A percentile compares a stretch with the other conserved stretches of the same genome.
Conservation (phyloP, 2,329 filamentous ascomycete genomes). For the Xylaria sp. region DNA sequence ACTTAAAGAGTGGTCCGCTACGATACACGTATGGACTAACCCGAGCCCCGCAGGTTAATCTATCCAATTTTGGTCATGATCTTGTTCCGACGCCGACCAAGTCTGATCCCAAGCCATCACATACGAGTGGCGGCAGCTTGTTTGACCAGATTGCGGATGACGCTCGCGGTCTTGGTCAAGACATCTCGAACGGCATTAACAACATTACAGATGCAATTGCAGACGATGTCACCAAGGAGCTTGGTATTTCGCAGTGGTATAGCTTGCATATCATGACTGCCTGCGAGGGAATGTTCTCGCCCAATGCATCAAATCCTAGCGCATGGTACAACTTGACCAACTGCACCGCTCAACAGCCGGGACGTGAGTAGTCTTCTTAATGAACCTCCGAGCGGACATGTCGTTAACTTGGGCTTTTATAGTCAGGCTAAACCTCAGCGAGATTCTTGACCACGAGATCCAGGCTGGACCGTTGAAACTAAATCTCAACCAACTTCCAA, state of each 20-base stretch:
- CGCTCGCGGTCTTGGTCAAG: slow-evolving; percentile 47
- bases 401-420: slow-evolving; percentile 17
- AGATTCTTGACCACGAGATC: slow-evolving; percentile 59
- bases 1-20: not conserved
- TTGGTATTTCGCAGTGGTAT: slow-evolving; percentile 63
- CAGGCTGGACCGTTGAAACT: slow-evolving; percentile 57
- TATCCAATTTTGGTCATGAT: slow-evolving; percentile 54
- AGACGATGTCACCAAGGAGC: slow-evolving; percentile 54
- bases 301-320: slow-evolving; percentile 53
- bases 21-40: slow-evolving; percentile 13
- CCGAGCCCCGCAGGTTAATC: slow-evolving; percentile 51
- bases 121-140: slow-evolving; percentile 40
- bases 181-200: slow-evolving; percentile 53
- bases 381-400: not conserved
- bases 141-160: slow-evolving; percentile 43
- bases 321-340: slow-evolving; percentile 57
- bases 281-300: slow-evolving; percentile 59
- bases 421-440: slow-evolving; percentile 59
- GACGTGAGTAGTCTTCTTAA: slow-evolving; percentile 49
- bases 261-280: slow-evolving; percentile 60
- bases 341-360: slow-evolving; percentile 55
- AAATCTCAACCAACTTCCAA: slow-evolving; percentile 58
- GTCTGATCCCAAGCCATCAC: slow-evolving; percentile 41
- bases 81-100: slow-evolving; percentile 48
- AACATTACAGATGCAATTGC: slow-evolving; percentile 54